phyloP scores from a whole-genome alignment of 2,329 filamentous ascomycete genomes.

The Fusarium miscanthi region DNA sequence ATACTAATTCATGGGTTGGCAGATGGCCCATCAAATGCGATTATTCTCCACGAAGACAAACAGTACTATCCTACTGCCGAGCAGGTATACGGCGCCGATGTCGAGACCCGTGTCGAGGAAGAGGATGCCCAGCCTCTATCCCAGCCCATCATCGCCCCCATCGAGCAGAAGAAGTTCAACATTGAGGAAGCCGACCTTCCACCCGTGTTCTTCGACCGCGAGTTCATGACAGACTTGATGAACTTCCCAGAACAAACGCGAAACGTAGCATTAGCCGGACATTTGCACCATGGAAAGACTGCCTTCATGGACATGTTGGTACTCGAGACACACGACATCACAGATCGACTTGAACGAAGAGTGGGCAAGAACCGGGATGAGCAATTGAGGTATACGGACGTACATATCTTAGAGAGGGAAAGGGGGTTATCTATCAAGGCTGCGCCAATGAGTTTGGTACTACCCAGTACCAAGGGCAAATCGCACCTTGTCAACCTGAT shows the following conservation, averaged over 20 bases:
- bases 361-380: slow-evolving; percentile 86
- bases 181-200: slow-evolving; percentile 93
- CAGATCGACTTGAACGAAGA: slow-evolving; percentile 80
- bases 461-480: slow-evolving; percentile 90
- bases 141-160: slow-evolving; percentile 91
- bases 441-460: slow-evolving; percentile 91
- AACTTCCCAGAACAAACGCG: slow-evolving; percentile 95
- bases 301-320: slow-evolving; percentile 99
- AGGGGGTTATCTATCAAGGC: slow-evolving; percentile 92
- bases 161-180: slow-evolving; percentile 95
- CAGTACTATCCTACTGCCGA: slow-evolving; percentile 99
- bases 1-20: slow-evolving; percentile 21
- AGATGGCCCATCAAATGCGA: slow-evolving; percentile 92
- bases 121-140: slow-evolving; percentile 94
- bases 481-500: slow-evolving; percentile 95
- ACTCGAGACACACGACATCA: slow-evolving; percentile 90
- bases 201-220: slow-evolving; percentile 85
- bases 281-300: slow-evolving; percentile 97
- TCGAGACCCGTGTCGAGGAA: slow-evolving; percentile 95
- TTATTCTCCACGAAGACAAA: slow-evolving; percentile 98
- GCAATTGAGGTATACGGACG: slow-evolving; percentile 93
- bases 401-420: slow-evolving; percentile 88
- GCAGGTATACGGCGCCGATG: slow-evolving; percentile 92
- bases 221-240: slow-evolving; percentile 96
- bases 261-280: slow-evolving; percentile 91